phyloP scores from a whole-genome alignment of 1,284 basidiomycete genomes.

The Puccinia triticina region DNA sequence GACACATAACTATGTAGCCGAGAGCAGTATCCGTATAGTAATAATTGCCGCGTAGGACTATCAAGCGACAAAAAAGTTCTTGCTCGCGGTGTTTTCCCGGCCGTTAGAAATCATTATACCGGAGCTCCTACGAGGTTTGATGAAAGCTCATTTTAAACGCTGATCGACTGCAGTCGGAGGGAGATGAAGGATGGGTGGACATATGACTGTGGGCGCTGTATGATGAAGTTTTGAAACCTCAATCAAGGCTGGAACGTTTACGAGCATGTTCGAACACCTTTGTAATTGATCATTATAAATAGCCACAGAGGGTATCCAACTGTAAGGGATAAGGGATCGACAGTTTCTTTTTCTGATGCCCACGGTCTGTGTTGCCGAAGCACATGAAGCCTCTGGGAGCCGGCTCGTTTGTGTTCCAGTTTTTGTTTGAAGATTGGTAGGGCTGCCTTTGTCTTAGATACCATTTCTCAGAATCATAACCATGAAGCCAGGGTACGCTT shows the following conservation, averaged over 20 bases:
- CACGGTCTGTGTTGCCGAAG: background rate
- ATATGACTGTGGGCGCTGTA: background rate
- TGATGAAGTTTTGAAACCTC: background rate
- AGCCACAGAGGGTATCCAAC: too few relatives aligned
- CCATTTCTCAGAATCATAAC: background rate
- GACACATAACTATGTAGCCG: too few relatives aligned
- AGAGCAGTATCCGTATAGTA: background rate
- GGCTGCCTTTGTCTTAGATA: background rate
- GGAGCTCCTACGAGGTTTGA: background rate
- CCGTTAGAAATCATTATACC: background rate
- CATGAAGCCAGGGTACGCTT: background rate
- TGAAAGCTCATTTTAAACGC: background rate
- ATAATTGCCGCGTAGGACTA: background rate
- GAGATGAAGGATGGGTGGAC: background rate
- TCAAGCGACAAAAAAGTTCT: background rate
- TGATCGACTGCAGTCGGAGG: background rate
- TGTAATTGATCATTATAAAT: too few relatives aligned
- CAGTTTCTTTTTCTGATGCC: background rate
- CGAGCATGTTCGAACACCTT: too few relatives aligned
- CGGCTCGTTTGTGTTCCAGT: background rate
- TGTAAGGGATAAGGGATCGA: too few relatives aligned
- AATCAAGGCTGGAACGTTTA: background rate
- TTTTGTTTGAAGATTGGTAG: slow-evolving; percentile 6
- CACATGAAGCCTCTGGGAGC: background rate
- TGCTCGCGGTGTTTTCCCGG: background rate